phyloP scores from a whole-genome alignment of 495 filamentous ascomycete genomes.

The Lepidopterella palustris region DNA sequence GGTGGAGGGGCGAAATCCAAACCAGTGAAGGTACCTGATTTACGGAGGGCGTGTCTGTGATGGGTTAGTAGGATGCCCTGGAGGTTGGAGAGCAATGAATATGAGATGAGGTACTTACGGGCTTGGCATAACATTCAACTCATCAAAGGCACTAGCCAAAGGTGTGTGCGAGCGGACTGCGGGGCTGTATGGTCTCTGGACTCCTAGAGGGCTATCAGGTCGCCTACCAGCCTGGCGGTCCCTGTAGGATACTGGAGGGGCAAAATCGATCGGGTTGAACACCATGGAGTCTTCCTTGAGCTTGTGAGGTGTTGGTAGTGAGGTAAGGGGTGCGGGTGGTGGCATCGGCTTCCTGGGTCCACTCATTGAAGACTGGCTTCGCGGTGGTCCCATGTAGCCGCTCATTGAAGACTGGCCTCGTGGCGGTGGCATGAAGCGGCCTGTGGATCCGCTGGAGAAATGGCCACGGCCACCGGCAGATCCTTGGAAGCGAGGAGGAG shows the following conservation, averaged over 20 bases:
- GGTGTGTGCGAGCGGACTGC: conserved; percentile 65
- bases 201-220: conserved; percentile 75
- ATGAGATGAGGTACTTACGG: conserved; percentile 61
- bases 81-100: conserved; percentile 8
- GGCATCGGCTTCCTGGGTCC: conserved; percentile 57
- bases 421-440: conserved; percentile 38
- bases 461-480: conserved; percentile 39
- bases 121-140: conserved; percentile 77
- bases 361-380: conserved; percentile 30
- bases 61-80: conserved; percentile 29
- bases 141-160: conserved; percentile 76
- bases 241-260: conserved; percentile 64
- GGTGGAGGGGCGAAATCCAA: conserved; percentile 94
- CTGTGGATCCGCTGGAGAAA: conserved; percentile 24
- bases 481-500: conserved; percentile 64
- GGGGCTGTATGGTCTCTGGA: conserved; percentile 65
- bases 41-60: conserved; percentile 71
- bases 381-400: conserved; percentile 38
- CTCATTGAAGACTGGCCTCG: conserved; percentile 31
- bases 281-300: conserved; percentile 77
- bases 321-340: conserved; percentile 64
- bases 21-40: conserved; percentile 80
- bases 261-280: conserved; percentile 72
- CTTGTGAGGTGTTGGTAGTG: conserved; percentile 79
- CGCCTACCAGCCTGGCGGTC: conserved; percentile 61